Evolutionary conservation across 208 protist genomes (phyloP).

Genomic region (Trichomonas gallinae): DNA sequence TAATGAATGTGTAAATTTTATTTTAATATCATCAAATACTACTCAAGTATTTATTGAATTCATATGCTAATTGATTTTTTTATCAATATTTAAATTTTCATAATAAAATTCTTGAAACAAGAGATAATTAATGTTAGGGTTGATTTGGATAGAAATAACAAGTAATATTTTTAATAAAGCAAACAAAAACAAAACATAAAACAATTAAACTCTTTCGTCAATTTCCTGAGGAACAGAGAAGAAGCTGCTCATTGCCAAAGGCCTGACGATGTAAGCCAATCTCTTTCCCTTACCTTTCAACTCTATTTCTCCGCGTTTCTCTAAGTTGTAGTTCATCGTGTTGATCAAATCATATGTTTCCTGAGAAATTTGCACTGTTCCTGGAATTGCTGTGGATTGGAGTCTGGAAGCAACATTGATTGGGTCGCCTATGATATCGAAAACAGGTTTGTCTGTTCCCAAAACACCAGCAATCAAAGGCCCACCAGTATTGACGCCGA

Average conservation of each 20-base stretch:
- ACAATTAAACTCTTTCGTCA: too few relatives aligned
- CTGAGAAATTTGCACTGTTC: neutral
- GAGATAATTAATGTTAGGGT: too few relatives aligned
- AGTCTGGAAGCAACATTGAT: neutral
- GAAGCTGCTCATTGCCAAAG: neutral
- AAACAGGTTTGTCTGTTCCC: neutral
- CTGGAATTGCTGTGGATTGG: neutral
- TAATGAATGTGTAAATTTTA: too few relatives aligned
- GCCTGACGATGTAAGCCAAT: neutral
- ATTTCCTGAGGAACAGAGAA: neutral
- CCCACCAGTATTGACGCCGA: neutral
- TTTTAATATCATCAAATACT: too few relatives aligned
- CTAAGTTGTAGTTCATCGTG: neutral
- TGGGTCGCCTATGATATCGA: neutral
- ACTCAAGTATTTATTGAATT: too few relatives aligned
- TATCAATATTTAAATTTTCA: too few relatives aligned
- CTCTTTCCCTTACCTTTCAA: neutral
- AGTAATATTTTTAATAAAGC: too few relatives aligned
- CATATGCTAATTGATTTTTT: too few relatives aligned
- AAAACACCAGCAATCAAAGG: neutral
- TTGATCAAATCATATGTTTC: neutral
- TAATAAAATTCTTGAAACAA: too few relatives aligned
- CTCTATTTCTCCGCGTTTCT: neutral
- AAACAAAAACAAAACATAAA: too few relatives aligned
- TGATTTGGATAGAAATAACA: too few relatives aligned